Percentiles rank a stretch among this genome's conserved stretches.
Conservation (phyloP, 2,329 filamentous ascomycete species). For the Pseudogymnoascus sp. region DNA sequence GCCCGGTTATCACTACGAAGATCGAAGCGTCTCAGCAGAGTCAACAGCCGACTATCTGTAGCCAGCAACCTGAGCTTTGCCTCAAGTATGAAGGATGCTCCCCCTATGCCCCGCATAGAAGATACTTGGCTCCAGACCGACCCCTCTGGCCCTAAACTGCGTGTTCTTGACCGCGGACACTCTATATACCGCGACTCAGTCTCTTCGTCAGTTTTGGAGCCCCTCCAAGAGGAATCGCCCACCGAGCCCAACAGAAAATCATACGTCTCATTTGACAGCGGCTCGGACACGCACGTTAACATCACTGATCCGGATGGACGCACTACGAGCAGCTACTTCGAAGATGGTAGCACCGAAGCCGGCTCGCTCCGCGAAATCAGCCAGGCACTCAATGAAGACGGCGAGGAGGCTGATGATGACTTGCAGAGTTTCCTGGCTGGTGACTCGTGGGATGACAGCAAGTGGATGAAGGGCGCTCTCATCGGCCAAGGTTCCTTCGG, state of each 20-base stretch:
- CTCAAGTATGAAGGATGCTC: constrained; percentile 86
- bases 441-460: constrained; percentile 92
- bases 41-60: constrained; percentile 87
- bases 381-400: constrained; percentile 80
- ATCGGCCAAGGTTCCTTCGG: constrained; percentile 97
- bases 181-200: constrained; percentile 77
- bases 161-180: constrained; percentile 42
- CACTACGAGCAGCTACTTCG: constrained; percentile 72
- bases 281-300: constrained; percentile 64
- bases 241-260: constrained; percentile 87
- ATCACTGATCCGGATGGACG: constrained; percentile 74
- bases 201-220: constrained; percentile 80
- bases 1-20: constrained; percentile 87
- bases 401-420: constrained; percentile 85
- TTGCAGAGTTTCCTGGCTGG: constrained; percentile 83
- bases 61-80: constrained; percentile 90
- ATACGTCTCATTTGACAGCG: constrained; percentile 77
- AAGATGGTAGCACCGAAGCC: constrained; percentile 68
- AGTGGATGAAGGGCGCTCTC: constrained; percentile 98
- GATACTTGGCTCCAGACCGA: constrained; percentile 77
- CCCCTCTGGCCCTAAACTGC: constrained; percentile 46
- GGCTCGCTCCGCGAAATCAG: constrained; percentile 76
- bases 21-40: constrained; percentile 83
- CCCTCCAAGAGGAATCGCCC: constrained; percentile 80
- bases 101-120: constrained; percentile 90